A percentile compares a stretch with the other conserved stretches of the same genome.
These are phyloP conservation scores for Exophiala oligosperma DNA, from an alignment of 2,329 filamentous ascomycete species.

Conservation along the genomic window DNA sequence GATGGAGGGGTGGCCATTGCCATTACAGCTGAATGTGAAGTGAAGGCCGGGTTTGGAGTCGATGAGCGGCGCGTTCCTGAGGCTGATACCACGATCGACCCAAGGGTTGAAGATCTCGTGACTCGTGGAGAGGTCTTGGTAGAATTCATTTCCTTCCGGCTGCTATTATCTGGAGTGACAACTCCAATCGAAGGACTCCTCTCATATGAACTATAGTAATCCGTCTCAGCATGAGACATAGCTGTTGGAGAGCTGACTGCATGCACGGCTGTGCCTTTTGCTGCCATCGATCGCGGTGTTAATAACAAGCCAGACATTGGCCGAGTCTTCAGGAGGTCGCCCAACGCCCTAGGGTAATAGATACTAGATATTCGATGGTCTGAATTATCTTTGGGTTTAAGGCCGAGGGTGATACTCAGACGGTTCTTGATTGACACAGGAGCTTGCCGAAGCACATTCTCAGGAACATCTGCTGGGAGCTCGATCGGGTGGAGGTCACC, in stretches of 20 bases:
- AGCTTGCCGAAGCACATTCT: conserved; percentile 23
- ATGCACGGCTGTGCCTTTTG: conserved; percentile 18
- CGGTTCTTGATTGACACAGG: conserved; percentile 29
- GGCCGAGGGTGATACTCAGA: conserved; percentile 25
- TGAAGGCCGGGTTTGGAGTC: conserved; percentile 18
- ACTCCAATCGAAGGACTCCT: conserved; percentile 16
- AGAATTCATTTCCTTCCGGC: conserved; percentile 5
- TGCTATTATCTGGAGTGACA: conserved; percentile 11
- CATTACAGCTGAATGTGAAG: conserved; percentile 26
- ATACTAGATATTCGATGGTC: conserved; percentile 26
- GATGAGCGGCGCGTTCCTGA: conserved; percentile 16
- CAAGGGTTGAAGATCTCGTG: conserved; percentile 9
- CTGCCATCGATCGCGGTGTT: conserved; percentile 8
- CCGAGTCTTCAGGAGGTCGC: conserved; percentile 22
- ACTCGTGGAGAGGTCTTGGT: conserved; percentile 2
- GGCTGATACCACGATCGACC: conserved; percentile 10
- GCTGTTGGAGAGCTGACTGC: conserved; percentile 11
- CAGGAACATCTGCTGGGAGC: conserved; percentile 29
- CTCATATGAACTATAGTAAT: conserved; percentile 14
- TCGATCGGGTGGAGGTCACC: conserved; percentile 20
- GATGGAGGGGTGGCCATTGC: conserved; percentile 22
- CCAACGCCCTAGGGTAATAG: conserved; percentile 24
- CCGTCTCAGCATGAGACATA: conserved; percentile 11
- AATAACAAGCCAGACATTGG: conserved; percentile 15
- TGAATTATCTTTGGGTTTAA: conserved; percentile 17